Evolutionary conservation across 2,329 filamentous ascomycete genomes (phyloP).

Genomic region (Colletotrichum plurivorum): DNA sequence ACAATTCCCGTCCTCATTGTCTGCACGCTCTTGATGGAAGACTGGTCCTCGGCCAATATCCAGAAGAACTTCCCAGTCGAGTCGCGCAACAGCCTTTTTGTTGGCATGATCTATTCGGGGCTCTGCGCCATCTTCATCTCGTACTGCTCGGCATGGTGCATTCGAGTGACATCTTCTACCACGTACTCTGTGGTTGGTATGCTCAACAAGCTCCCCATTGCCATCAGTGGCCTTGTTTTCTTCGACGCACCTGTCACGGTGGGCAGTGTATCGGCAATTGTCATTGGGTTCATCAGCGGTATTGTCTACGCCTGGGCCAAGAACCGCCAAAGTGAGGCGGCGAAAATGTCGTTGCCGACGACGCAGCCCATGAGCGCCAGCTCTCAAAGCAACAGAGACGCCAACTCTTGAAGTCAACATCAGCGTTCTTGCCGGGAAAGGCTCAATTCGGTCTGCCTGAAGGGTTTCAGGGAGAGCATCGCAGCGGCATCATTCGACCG

Average conservation of each 20-base stretch:
- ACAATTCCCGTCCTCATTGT: conserved; percentile 92
- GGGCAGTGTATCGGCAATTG: conserved; percentile 91
- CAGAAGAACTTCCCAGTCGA: conserved; percentile 89
- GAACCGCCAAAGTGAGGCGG: conserved; percentile 80
- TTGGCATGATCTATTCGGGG: conserved; percentile 95
- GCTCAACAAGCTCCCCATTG: conserved; percentile 97
- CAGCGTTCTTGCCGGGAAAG: background rate
- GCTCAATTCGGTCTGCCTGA: background rate
- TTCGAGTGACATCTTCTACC: conserved; percentile 95
- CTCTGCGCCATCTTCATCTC: conserved; percentile 97
- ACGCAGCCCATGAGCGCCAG: conserved; percentile 87
- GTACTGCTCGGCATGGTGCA: conserved; percentile 99
- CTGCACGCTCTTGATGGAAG: conserved; percentile 86
- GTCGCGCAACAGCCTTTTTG: conserved; percentile 82
- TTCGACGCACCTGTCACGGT: conserved; percentile 95
- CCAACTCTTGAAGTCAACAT: conserved; percentile 66
- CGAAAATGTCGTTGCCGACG: conserved; percentile 78
- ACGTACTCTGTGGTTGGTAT: conserved; percentile 99
- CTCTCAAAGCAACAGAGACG: conserved; percentile 89
- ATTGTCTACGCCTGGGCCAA: conserved; percentile 92
- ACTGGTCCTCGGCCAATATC: conserved; percentile 92
- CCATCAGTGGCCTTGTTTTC: conserved; percentile 92
- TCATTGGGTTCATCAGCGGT: conserved; percentile 91
- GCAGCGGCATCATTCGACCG: background rate
- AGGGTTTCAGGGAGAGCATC: background rate